Evolutionary conservation across 352 stramenopile genomes (phyloP).

Genomic region (Peronospora farinosa): DNA sequence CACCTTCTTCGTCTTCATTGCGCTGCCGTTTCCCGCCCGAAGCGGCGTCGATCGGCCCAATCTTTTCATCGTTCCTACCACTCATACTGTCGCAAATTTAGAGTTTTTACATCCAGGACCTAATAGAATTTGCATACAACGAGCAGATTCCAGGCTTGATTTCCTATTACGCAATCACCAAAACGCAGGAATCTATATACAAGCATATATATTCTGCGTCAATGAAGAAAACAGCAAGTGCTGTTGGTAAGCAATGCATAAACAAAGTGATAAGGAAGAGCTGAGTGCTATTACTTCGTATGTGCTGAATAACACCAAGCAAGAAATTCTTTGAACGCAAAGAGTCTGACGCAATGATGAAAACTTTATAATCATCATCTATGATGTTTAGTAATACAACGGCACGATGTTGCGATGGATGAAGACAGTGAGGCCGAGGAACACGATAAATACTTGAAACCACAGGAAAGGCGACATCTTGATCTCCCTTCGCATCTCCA

Average conservation of each 20-base stretch:
- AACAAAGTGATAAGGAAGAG: no score
- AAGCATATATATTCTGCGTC: no score
- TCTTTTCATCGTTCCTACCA: slow-evolving; percentile 17
- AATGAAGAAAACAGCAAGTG: background rate
- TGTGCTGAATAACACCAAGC: no score
- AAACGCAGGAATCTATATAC: no score
- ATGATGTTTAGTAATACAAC: slow-evolving; percentile 21
- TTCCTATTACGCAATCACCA: no score
- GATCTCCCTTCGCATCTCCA: slow-evolving; percentile 36
- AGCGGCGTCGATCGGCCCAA: slow-evolving; percentile 1
- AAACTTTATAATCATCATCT: no score
- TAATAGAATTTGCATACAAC: slow-evolving; percentile 20
- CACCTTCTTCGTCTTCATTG: slow-evolving; percentile 19
- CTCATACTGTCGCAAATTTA: slow-evolving; percentile 16
- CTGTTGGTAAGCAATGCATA: background rate
- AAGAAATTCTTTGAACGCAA: background rate
- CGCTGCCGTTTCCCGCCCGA: slow-evolving; percentile 14
- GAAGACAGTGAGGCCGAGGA: slow-evolving; percentile 50
- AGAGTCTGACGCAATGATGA: no score
- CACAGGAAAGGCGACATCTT: slow-evolving; percentile 64
- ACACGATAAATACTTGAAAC: slow-evolving; percentile 61
- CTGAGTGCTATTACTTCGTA: no score
- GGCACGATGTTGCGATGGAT: slow-evolving; percentile 64
- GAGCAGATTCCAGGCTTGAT: background rate
- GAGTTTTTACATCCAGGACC: background rate